Evolutionary conservation across 495 filamentous ascomycete species (phyloP).

Genomic region (Aspergillus sclerotiicarbonarius): DNA sequence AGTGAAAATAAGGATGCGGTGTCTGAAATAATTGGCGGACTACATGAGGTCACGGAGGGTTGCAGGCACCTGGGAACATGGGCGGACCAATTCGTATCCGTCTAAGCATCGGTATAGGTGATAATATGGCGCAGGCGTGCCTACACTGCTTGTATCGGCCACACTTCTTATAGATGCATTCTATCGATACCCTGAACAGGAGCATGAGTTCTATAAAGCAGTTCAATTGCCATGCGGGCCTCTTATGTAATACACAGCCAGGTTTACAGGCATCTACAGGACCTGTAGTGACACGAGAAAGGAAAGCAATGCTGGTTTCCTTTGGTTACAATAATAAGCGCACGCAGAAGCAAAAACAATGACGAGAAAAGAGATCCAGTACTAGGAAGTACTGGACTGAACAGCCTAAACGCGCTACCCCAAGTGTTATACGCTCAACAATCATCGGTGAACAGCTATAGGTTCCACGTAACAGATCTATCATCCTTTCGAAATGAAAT

Average conservation of each 20-base stretch:
- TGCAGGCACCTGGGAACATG: constrained; percentile 45
- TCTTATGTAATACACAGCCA: not conserved
- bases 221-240: not conserved
- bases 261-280: not conserved
- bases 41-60: constrained; percentile 33
- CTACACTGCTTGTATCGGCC: not conserved
- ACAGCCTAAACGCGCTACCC: constrained; percentile 24
- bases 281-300: not conserved
- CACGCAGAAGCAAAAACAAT: constrained; percentile 13
- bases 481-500: constrained; percentile 29
- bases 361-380: constrained; percentile 17
- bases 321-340: constrained; percentile 9
- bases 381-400: constrained; percentile 16
- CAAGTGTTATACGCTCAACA: constrained; percentile 22
- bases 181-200: not conserved
- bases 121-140: not conserved
- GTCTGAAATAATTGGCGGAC: constrained; percentile 23
- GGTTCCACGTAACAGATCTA: constrained; percentile 31
- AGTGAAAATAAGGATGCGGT: constrained; percentile 29
- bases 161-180: not conserved
- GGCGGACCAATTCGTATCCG: constrained; percentile 33
- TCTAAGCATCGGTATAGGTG: not conserved
- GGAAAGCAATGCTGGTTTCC: not conserved
- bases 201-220: not conserved
- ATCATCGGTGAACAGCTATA: constrained; percentile 24